These are phyloP conservation scores for Yamadazyma paraphyllophila DNA, from an alignment of 805 yeast genomes.

Conservation along the genomic window DNA sequence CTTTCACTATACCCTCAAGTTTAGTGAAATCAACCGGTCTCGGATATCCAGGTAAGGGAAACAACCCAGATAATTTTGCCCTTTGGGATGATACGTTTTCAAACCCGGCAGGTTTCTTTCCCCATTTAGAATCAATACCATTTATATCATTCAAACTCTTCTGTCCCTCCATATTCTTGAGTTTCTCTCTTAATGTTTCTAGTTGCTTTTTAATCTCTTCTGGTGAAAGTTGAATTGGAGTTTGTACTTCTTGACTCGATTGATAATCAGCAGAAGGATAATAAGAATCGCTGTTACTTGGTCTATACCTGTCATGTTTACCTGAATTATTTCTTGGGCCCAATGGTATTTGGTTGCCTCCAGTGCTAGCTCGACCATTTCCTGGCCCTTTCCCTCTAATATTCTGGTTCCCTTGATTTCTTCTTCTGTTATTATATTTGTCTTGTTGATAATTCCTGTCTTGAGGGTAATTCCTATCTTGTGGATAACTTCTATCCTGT, in stretches of 20 bases:
- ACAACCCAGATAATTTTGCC: slow-evolving; percentile 77
- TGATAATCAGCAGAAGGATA: background rate
- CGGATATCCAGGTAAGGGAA: slow-evolving; percentile 70
- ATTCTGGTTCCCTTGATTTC: slow-evolving; percentile 13
- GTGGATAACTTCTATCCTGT: background rate
- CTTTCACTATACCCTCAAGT: slow-evolving; percentile 36
- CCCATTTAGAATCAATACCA: slow-evolving; percentile 62
- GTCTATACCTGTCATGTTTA: slow-evolving; percentile 8
- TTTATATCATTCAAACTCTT: slow-evolving; percentile 51
- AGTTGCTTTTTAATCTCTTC: slow-evolving; percentile 5
- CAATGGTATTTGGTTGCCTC: slow-evolving; percentile 9
- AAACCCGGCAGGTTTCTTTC: slow-evolving; percentile 66
- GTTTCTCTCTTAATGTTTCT: slow-evolving; percentile 23
- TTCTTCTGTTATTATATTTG: background rate
- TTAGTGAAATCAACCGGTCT: slow-evolving; percentile 43
- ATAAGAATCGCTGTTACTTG: background rate
- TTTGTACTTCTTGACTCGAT: background rate
- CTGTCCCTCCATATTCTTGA: slow-evolving; percentile 36
- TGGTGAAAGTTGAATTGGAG: slow-evolving; percentile 1
- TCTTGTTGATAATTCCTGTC: background rate
- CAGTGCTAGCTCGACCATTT: slow-evolving; percentile 2
- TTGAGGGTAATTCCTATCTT: background rate
- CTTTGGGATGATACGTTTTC: slow-evolving; percentile 71
- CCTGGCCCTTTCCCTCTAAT: slow-evolving; percentile 9
- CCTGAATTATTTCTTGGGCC: slow-evolving; percentile 9